Evolutionary conservation across 108 stramenopile genomes (phyloP), one percentile per base, ranked within the genome.

Genomic region (Epithemia pelagica): DNA sequence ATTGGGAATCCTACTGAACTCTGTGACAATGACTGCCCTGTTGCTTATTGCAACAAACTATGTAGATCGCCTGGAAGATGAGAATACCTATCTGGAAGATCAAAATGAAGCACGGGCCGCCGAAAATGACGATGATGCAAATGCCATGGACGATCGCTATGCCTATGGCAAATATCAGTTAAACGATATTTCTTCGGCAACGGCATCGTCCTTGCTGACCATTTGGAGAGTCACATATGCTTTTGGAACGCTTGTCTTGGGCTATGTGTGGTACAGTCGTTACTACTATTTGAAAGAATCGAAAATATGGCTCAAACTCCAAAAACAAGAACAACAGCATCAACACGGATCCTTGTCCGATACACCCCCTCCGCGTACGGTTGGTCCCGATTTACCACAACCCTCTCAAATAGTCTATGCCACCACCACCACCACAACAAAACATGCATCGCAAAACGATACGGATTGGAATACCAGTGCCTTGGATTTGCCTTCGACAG

Each of bases 1-100:
- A 2, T 25, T 86, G 57, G 89, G 89, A 1, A 87, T 90, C 20
- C 83, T 84, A 62, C 76, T 63, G 52, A 83, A 90, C 37, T 72
- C 81, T 1, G 21, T 86, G n/a, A 64, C 73, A 18, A 61, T 87
- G 32, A 74, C 74, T 1, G 62, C 76, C 66, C 65, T 90, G 25
- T 53, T 85, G 19, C 24, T 74, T 65, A 30, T 78, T 10, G 15
- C 37, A 46, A 15, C 37, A 46, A 46, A 46, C 15, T 46, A 46
- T 15, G 15, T 46, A 10, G 37, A 46, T 15, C 37, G 37, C 5
- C 37, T 46, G 37, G 37, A 46, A 46, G 37, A 46, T 10, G 37
- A 46, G 15, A 46, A 46, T 46, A 15, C 37, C 5, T 15, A 46
- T 10, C 5, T 46, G 37, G 5, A 5, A 15, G 37, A 5, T 15